These are phyloP conservation scores for Cardamine occulta DNA, from an alignment of 345 rosid species.

Conservation along the genomic window DNA sequence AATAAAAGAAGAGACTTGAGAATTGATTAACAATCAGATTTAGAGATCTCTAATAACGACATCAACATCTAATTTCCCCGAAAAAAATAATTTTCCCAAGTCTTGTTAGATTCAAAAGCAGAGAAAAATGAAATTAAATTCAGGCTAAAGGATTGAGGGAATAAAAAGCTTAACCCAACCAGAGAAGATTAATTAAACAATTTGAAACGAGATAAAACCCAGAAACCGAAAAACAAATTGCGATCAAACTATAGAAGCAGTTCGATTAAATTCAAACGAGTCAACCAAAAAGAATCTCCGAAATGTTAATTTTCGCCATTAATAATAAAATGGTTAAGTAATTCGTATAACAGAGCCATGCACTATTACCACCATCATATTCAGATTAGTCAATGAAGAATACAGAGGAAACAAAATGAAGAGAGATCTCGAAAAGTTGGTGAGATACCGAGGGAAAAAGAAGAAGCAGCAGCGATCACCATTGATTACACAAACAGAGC, in stretches of 20 bases:
- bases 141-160: not conserved
- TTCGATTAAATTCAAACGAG: conserved; percentile 13
- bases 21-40: not conserved
- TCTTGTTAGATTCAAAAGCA: not conserved
- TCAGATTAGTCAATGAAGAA: conserved; percentile 20
- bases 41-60: conserved; percentile 23
- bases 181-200: conserved; percentile 12
- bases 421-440: conserved; percentile 25
- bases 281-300: conserved; percentile 12
- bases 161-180: not conserved
- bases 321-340: conserved; percentile 5
- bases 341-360: conserved; percentile 26
- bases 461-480: conserved; percentile 79
- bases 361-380: conserved; percentile 18
- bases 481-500: conserved; percentile 45
- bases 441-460: conserved; percentile 60
- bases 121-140: not conserved
- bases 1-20: not conserved
- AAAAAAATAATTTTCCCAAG: not conserved
- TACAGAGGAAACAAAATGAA: not conserved
- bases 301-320: conserved; percentile 18
- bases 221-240: not conserved
- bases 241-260: conserved; percentile 10
- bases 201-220: not conserved
- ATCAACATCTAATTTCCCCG: conserved; percentile 5